Base-by-base conservation (phyloP, 371 early-diverging fungal species). In the Blakeslea trispora region DNA sequence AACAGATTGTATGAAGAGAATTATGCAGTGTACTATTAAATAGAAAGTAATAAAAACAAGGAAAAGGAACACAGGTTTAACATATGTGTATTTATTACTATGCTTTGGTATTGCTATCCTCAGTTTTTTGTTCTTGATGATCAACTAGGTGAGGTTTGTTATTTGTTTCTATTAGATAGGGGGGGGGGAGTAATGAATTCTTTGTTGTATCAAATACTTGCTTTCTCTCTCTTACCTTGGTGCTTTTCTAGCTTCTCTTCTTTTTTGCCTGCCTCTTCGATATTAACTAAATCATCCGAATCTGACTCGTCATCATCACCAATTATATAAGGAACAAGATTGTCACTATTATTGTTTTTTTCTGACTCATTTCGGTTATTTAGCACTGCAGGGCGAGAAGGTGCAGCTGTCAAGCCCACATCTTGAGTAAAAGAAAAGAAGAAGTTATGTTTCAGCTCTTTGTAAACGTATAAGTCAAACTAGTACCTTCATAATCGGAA, bases 401-500 rank as follows among this genome's bases (percentile, higher is more conserved):
- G n/a, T 34, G 62, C 47, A 24, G 57, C 61, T 28, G 52, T 65
- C 19, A 65, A 40, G 2, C 61, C 50, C 31, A 65, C 46, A 34
- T 60, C 65, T 65, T 39, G 2, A 17, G 19, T 50, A 23, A 21
- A 35, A 10, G 23, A 35, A 15, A 35, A 17, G 11, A n/a, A n/a
- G n/a, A n/a, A n/a, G n/a, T n/a, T n/a, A n/a, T n/a, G n/a, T n/a
- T 17, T 37, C 31, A 17, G 14, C 24, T 24, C 43, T 28, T 13
- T 39, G n/a, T 47, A n/a, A n/a, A 44, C 18, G 5, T 13, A 44
- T 40, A 28, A 7, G 3, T 7, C 7, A 28, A 28, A 3, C 7
- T 41, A 11, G 0, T 58, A 58, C 64, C 59, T 59, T 65, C 60
- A 53, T 65, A 65, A 15, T 65, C 65, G 9, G 60, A 65, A 32